Conservation (phyloP, 2,329 filamentous ascomycete genomes). For the Trichoderma citrinoviride region DNA sequence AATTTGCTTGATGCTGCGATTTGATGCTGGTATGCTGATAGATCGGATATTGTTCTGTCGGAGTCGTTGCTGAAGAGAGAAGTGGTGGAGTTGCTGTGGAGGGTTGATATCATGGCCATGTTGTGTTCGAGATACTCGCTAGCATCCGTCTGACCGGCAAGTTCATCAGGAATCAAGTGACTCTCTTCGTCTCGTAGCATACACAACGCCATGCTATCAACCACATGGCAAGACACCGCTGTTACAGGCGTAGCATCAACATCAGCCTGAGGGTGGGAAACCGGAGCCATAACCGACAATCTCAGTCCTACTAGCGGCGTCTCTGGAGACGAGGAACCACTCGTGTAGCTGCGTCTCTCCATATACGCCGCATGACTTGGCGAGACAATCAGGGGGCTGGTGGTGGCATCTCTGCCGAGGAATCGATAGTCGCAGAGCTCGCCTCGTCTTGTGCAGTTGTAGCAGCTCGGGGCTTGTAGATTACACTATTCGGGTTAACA, state of each 20-base stretch:
- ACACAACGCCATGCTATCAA: neutral
- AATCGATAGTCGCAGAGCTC: conserved; percentile 12
- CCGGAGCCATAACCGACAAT: neutral
- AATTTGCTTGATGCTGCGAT: conserved; percentile 1
- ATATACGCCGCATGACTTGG: neutral
- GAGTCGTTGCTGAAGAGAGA: neutral
- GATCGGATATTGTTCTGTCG: neutral
- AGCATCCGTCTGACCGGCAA: neutral
- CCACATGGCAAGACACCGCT: neutral
- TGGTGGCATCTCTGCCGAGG: neutral
- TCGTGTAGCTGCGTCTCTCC: neutral
- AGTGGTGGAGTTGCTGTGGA: neutral
- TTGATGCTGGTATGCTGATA: neutral
- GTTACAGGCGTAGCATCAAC: neutral
- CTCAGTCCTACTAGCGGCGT: neutral
- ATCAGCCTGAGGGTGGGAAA: neutral
- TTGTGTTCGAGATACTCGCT: conserved; percentile 3
- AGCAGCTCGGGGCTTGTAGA: conserved; percentile 11
- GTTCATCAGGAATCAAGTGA: neutral
- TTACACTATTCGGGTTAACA: conserved; percentile 1
- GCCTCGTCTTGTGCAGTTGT: conserved; percentile 13
- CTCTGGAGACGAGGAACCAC: neutral
- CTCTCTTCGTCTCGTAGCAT: neutral
- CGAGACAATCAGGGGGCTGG: neutral
- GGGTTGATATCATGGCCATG: neutral